phyloP scores from a whole-genome alignment of 2,329 filamentous ascomycete genomes.

The Penicillium griseofulvum region DNA sequence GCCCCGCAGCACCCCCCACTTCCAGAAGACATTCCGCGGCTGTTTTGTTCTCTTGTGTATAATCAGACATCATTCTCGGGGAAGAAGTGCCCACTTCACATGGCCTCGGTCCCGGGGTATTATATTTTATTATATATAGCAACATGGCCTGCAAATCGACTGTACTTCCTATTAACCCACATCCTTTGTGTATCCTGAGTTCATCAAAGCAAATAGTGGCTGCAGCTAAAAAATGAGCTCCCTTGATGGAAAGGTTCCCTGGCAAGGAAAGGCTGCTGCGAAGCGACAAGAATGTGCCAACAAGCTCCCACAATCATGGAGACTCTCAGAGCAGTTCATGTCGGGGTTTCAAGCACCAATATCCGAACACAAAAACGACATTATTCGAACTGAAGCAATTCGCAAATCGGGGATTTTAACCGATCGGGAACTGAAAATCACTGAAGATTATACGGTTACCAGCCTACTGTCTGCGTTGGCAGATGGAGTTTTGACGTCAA shows the following conservation, averaged over 20 bases:
- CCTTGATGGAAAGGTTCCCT: background rate
- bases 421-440: slow-evolving; percentile 50
- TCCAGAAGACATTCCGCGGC: too few relatives aligned
- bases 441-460: slow-evolving; percentile 40
- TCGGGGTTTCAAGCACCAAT: slow-evolving; percentile 11
- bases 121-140: too few relatives aligned
- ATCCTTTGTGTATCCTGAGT: too few relatives aligned
- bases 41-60: too few relatives aligned
- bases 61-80: too few relatives aligned
- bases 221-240: slow-evolving; percentile 1
- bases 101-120: too few relatives aligned
- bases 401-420: slow-evolving; percentile 45
- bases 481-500: slow-evolving; percentile 28
- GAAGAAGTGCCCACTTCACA: too few relatives aligned
- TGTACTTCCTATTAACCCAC: too few relatives aligned
- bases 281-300: slow-evolving; percentile 14
- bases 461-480: slow-evolving; percentile 29
- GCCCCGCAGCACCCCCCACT: too few relatives aligned
- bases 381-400: slow-evolving; percentile 13
- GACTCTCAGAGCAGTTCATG: slow-evolving; percentile 9
- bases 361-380: slow-evolving; percentile 15
- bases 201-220: too few relatives aligned
- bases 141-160: too few relatives aligned
- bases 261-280: slow-evolving; percentile 13
- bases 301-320: slow-evolving; percentile 20